Percentiles rank a stretch among this genome's conserved stretches.
These are phyloP conservation scores for Gossypium aridum DNA, from an alignment of 441 rosid genomes.

Conservation along the genomic window DNA sequence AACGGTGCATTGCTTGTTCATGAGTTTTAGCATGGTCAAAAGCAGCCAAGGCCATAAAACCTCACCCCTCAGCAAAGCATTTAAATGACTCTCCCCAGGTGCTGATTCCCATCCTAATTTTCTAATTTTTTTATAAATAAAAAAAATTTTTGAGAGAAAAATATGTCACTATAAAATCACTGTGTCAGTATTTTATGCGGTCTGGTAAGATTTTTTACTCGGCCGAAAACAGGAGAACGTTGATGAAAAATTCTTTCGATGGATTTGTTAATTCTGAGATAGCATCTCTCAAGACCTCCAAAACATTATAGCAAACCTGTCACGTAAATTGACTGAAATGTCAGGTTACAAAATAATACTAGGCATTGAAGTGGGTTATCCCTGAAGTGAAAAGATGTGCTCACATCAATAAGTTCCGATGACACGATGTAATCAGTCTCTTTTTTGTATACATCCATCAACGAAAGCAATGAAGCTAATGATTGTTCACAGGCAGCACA, in stretches of 20 bases:
- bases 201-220: not conserved
- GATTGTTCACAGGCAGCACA: constrained; percentile 73
- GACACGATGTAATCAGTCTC: constrained; percentile 35
- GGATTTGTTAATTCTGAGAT: not conserved
- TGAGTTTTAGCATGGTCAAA: not conserved
- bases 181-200: not conserved
- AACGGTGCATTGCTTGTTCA: not conserved
- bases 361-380: not conserved
- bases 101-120: not conserved
- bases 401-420: not conserved
- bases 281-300: not conserved
- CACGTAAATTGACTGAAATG: not conserved
- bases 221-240: not conserved
- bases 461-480: constrained; percentile 67
- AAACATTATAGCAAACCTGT: not conserved
- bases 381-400: not conserved
- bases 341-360: not conserved
- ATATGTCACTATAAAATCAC: not conserved
- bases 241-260: not conserved
- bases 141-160: not conserved
- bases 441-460: constrained; percentile 66
- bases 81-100: not conserved
- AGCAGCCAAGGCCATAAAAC: not conserved
- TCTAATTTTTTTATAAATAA: not conserved
- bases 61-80: not conserved